phyloP scores from a whole-genome alignment of 192 early-diverging fungal species.

The Powellomyces hirtus region DNA sequence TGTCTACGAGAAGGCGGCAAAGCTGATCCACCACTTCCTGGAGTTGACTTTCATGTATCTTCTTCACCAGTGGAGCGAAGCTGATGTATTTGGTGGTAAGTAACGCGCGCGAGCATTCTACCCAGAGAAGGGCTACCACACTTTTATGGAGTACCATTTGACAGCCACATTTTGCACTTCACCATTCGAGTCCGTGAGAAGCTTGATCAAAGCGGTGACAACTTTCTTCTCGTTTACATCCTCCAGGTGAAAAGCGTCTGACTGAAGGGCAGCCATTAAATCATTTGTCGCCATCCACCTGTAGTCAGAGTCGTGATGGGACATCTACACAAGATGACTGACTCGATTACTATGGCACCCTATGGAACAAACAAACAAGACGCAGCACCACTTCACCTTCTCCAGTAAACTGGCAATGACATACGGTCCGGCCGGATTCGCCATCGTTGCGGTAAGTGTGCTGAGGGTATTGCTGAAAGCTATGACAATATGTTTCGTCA shows the following conservation, averaged over 20 bases:
- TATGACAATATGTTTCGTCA: no score
- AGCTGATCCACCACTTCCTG: conserved; percentile 68
- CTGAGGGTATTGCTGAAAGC: no score
- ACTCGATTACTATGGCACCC: background rate
- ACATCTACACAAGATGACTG: conserved; percentile 35
- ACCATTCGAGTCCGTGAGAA: conserved; percentile 78
- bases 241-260: conserved; percentile 51
- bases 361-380: background rate
- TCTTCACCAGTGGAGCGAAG: conserved; percentile 75
- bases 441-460: no score
- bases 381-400: conserved; percentile 48
- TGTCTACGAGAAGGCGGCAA: conserved; percentile 59
- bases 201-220: conserved; percentile 48
- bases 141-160: conserved; percentile 54
- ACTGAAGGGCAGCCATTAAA: conserved; percentile 69
- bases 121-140: no score
- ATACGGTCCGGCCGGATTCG: conserved; percentile 39
- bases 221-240: conserved; percentile 56
- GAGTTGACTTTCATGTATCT: conserved; percentile 64
- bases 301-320: conserved; percentile 69
- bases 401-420: conserved; percentile 67
- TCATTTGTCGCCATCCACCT: conserved; percentile 85
- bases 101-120: background rate
- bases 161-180: conserved; percentile 84
- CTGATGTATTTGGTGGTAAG: conserved; percentile 33